Evolutionary conservation across 2,329 filamentous ascomycete genomes (phyloP).

Genomic region (Pseudogymnoascus destructans): DNA sequence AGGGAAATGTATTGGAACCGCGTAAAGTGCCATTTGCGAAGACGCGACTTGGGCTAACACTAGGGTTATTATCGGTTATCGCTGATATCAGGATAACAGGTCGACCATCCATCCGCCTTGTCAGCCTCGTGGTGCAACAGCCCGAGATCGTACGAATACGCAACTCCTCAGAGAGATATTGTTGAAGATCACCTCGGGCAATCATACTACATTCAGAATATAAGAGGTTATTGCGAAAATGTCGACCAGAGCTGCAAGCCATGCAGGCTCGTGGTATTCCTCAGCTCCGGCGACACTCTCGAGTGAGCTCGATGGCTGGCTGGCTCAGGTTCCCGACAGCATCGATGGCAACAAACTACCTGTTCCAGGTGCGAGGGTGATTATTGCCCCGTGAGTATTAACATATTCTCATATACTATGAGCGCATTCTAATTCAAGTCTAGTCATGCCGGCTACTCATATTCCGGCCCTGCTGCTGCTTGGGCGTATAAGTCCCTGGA

Average conservation of each 20-base stretch:
- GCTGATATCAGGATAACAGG: conserved; percentile 6
- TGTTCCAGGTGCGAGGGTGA: conserved; percentile 59
- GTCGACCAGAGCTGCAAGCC: conserved; percentile 45
- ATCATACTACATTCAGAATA: neutral
- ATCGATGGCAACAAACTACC: conserved; percentile 52
- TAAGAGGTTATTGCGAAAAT: conserved; percentile 16
- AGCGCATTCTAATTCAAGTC: conserved; percentile 16
- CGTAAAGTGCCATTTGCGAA: conserved; percentile 7
- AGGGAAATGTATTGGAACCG: neutral
- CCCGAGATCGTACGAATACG: neutral
- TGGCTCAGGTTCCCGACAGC: conserved; percentile 55
- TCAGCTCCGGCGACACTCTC: conserved; percentile 46
- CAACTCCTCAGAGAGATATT: neutral
- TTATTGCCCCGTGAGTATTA: conserved; percentile 77
- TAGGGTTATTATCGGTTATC: conserved; percentile 9
- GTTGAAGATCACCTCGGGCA: neutral
- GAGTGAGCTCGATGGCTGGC: conserved; percentile 58
- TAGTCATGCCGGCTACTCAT: conserved; percentile 87
- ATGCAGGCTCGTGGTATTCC: conserved; percentile 84
- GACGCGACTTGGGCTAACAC: conserved; percentile 3
- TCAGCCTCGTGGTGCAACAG: conserved; percentile 2
- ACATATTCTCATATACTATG: neutral
- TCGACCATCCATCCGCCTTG: neutral
- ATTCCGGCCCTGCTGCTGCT: conserved; percentile 82
- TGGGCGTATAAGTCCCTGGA: conserved; percentile 91